These are phyloP conservation scores for Hypoxylon sp. DNA, from an alignment of 2,329 filamentous ascomycete species.

Conservation along the genomic window DNA sequence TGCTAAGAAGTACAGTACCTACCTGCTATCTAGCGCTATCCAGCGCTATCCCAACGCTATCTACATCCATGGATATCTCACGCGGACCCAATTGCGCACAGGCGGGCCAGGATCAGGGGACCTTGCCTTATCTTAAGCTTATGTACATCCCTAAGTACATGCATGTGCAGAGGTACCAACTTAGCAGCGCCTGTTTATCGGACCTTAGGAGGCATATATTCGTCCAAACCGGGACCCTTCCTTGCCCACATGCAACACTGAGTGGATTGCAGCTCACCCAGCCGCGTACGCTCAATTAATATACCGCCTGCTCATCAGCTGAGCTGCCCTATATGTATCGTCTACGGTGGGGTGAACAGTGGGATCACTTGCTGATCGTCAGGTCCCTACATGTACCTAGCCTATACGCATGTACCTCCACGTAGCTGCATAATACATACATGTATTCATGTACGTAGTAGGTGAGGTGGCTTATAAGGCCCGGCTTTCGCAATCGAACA, in stretches of 20 bases:
- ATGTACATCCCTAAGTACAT: background rate
- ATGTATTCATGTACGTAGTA: background rate
- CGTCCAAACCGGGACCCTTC: conserved; percentile 9
- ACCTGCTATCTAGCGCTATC: conserved; percentile 1
- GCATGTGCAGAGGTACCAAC: conserved; percentile 3
- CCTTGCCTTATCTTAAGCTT: conserved; percentile 12
- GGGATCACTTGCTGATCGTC: background rate
- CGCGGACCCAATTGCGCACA: background rate
- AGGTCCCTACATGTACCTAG: background rate
- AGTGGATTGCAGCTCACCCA: conserved; percentile 23
- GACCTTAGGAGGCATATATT: conserved; percentile 12
- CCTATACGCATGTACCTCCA: background rate
- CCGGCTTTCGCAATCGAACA: too few relatives aligned
- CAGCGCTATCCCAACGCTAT: too few relatives aligned
- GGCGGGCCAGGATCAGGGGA: conserved; percentile 3
- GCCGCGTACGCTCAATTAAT: conserved; percentile 5
- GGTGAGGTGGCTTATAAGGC: background rate
- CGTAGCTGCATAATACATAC: background rate
- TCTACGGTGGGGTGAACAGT: background rate
- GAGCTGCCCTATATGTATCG: background rate
- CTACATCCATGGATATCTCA: background rate
- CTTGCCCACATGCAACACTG: conserved; percentile 32
- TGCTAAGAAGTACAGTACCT: conserved; percentile 1
- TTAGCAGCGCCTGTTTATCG: background rate
- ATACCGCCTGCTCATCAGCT: conserved; percentile 13